Conservation (phyloP, 768 basidiomycete species). For the Xerocomus spinulosus region DNA sequence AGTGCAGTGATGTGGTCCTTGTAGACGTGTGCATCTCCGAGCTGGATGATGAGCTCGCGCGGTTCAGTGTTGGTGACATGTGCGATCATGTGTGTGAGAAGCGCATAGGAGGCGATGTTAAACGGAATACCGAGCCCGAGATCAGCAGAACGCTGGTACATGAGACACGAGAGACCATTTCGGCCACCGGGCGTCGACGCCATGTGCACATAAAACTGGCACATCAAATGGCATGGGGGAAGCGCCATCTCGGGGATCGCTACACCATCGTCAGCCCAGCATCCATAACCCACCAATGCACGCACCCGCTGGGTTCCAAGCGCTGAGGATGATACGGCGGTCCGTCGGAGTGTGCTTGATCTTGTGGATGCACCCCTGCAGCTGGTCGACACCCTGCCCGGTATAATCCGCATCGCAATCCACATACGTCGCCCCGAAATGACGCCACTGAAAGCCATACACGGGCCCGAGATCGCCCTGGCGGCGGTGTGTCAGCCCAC, state of each 20-base stretch:
- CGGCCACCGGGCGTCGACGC: conserved; percentile 50
- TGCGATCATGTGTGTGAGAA: conserved; percentile 98
- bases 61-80: conserved; percentile 81
- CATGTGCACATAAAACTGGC: conserved; percentile 97
- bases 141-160: conserved; percentile 98
- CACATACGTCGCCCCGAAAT: conserved; percentile 82
- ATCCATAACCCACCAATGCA: not conserved
- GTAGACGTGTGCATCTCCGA: conserved; percentile 98
- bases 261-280: conserved; percentile 27
- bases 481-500: conserved; percentile 77
- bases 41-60: conserved; percentile 89
- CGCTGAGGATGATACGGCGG: conserved; percentile 88
- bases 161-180: conserved; percentile 83
- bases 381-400: conserved; percentile 88
- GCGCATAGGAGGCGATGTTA: conserved; percentile 98
- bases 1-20: conserved; percentile 88
- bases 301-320: conserved; percentile 97
- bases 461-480: conserved; percentile 96
- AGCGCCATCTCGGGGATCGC: conserved; percentile 94
- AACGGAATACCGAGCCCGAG: conserved; percentile 97
- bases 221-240: conserved; percentile 98
- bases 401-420: conserved; percentile 73
- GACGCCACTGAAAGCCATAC: conserved; percentile 96
- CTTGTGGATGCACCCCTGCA: conserved; percentile 83
- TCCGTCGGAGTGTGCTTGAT: conserved; percentile 93